Base-by-base conservation (phyloP, 2,329 filamentous ascomycete genomes). In the Coleophoma eucalyptorum region DNA sequence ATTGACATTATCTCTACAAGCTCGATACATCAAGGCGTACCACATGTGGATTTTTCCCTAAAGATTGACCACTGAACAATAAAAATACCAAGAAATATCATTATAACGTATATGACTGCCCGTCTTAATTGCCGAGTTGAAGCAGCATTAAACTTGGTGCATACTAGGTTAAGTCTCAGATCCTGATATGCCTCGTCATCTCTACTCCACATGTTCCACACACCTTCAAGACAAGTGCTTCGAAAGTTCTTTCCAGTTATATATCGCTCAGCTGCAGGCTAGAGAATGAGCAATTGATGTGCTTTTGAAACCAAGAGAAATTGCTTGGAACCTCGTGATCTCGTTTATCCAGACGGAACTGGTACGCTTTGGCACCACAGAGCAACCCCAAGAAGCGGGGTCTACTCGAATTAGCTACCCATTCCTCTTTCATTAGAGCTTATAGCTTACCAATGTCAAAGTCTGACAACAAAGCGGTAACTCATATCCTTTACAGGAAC, bases 1-100 rank as follows among this genome's bases (percentile, higher is more conserved):
- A 84, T 99, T 59, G 94, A 99, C 70, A 92, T 99, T 59, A 85
- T 97, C 61, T 97, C 92, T 41, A 97, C 93, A 41, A 97, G 92
- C 67, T 93, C 89, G 48, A 97, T 99, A 64, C 94, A 99, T 65
- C 94, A 99, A 73, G 93, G 94, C 3, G 90, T 95, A 3, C 83
- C 88, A 31, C 91, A 97, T 67, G 84, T 99, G 43, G 94, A 99
- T 69, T 97, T 97, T 68, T 97, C 92, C 5, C 77, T 99, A 59
- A 99, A 99, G 76, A 92, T 99, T 56, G 69, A 81, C 51, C 73
- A 74, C 54, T 70, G 34, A 47, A 26, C 26, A 7, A 26, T 26
- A 26, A 26, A 8, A 37, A 20, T 15, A 21, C 13, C 20, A 20
- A 35, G n/a, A 21, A 21, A 4, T 19, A 12, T 47, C n/a, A 35